Conservation (phyloP, 805 yeast genomes). For the Ogataea pini region DNA sequence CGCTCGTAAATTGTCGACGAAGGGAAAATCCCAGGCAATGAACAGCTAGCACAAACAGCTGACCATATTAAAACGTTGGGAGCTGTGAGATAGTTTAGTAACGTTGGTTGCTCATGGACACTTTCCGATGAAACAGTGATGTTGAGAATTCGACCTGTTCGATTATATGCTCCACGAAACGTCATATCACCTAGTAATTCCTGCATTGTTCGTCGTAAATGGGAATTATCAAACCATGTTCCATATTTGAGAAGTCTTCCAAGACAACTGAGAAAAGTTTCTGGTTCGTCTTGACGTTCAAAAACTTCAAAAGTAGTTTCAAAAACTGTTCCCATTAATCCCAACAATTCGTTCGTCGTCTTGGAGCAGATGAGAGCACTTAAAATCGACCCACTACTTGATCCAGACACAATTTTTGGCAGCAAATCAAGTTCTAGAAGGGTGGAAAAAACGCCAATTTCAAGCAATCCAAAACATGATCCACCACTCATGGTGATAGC, state of each 20-base stretch:
- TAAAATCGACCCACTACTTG: constrained; percentile 94
- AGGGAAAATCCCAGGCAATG: constrained; percentile 89
- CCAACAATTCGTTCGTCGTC: constrained; percentile 66
- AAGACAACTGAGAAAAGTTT: constrained; percentile 50
- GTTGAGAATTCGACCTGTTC: constrained; percentile 90
- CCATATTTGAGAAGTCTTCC: constrained; percentile 78
- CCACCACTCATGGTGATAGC: constrained; percentile 97
- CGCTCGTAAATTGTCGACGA: constrained; percentile 85
- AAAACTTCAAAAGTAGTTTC: constrained; percentile 56
- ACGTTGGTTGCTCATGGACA: constrained; percentile 84
- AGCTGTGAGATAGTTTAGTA: constrained; percentile 76
- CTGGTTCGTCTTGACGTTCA: constrained; percentile 50
- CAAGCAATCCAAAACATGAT: constrained; percentile 88
- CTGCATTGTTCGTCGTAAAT: constrained; percentile 71
- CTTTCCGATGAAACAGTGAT: constrained; percentile 93
- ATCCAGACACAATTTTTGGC: constrained; percentile 89
- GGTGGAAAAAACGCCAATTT: constrained; percentile 86
- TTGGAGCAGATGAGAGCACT: constrained; percentile 87
- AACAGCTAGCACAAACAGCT: constrained; percentile 91
- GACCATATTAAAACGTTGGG: constrained; percentile 85
- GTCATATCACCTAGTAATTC: constrained; percentile 86
- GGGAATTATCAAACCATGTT: constrained; percentile 80
- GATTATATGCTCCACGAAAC: constrained; percentile 89
- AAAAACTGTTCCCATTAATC: constrained; percentile 59
- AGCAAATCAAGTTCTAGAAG: constrained; percentile 70